phyloP scores from a whole-genome alignment of 371 early-diverging fungal genomes.

The Funneliformis caledonium region DNA sequence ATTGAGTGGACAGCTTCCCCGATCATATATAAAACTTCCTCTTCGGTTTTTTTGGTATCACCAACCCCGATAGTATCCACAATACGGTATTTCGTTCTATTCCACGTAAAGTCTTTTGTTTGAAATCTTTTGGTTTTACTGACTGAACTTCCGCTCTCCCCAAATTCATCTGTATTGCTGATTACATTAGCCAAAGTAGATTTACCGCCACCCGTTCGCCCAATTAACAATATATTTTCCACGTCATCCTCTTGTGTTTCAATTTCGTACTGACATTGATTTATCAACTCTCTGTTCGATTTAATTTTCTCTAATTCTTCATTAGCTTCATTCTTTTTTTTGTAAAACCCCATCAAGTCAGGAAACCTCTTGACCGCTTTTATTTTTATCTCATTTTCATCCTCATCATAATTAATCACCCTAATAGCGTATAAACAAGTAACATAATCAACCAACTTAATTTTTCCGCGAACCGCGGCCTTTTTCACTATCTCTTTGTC shows the following conservation, averaged over 20 bases:
- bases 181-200: conserved; percentile 30
- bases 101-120: not conserved
- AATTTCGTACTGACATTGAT: not conserved
- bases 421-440: not conserved
- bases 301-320: not conserved
- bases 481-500: no score
- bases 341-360: not conserved
- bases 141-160: not conserved
- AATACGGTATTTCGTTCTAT: not conserved
- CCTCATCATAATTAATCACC: not conserved
- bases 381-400: not conserved
- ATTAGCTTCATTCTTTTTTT: not conserved
- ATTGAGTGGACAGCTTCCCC: not conserved
- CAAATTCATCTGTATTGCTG: not conserved
- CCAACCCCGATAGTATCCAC: conserved; percentile 28
- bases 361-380: conserved; percentile 12
- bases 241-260: conserved; percentile 8
- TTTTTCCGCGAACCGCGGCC: no score
- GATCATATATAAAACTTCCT: not conserved
- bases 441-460: no score
- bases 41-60: not conserved
- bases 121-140: conserved; percentile 28
- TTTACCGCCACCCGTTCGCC: not conserved
- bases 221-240: conserved; percentile 27
- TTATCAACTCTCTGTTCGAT: not conserved